A percentile compares a stretch with the other conserved stretches of the same genome.
These are phyloP conservation scores for Teunomyces panamensis DNA, from an alignment of 805 yeast species.

Conservation along the genomic window DNA sequence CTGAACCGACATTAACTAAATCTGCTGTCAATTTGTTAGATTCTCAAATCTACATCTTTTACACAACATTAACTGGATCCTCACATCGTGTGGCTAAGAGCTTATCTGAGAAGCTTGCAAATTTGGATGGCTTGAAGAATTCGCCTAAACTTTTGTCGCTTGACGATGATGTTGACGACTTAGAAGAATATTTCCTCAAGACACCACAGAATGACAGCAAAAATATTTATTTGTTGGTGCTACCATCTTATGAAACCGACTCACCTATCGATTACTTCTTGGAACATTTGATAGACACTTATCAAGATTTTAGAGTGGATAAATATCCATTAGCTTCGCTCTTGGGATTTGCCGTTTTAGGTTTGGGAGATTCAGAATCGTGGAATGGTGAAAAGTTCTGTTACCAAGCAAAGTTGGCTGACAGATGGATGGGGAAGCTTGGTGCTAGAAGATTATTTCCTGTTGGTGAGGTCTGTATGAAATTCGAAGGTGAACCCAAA, in stretches of 20 bases:
- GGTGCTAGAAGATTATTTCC: constrained; percentile 89
- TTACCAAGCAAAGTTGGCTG: constrained; percentile 77
- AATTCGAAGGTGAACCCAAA: constrained; percentile 57
- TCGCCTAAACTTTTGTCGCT: constrained; percentile 60
- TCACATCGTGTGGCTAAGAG: constrained; percentile 65
- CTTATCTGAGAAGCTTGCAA: constrained; percentile 39
- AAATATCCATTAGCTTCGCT: constrained; percentile 69
- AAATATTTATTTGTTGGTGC: constrained; percentile 63
- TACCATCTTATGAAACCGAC: constrained; percentile 91
- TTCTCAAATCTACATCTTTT: constrained; percentile 66
- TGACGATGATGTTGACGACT: constrained; percentile 78
- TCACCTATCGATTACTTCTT: constrained; percentile 87
- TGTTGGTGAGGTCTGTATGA: constrained; percentile 78
- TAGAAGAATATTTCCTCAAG: constrained; percentile 75
- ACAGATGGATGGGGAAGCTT: constrained; percentile 69
- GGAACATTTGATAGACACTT: constrained; percentile 75
- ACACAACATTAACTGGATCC: constrained; percentile 84
- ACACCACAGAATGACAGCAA: constrained; percentile 48
- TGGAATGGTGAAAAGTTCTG: constrained; percentile 79
- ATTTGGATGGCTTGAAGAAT: constrained; percentile 20
- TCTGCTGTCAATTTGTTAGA: constrained; percentile 41
- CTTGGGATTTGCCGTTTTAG: constrained; percentile 81
- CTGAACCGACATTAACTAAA: constrained; percentile 37
- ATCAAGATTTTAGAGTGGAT: constrained; percentile 81
- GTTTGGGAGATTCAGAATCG: constrained; percentile 83